Conservation (phyloP, 257 asterid genomes). For the Solanum clarkiae region DNA sequence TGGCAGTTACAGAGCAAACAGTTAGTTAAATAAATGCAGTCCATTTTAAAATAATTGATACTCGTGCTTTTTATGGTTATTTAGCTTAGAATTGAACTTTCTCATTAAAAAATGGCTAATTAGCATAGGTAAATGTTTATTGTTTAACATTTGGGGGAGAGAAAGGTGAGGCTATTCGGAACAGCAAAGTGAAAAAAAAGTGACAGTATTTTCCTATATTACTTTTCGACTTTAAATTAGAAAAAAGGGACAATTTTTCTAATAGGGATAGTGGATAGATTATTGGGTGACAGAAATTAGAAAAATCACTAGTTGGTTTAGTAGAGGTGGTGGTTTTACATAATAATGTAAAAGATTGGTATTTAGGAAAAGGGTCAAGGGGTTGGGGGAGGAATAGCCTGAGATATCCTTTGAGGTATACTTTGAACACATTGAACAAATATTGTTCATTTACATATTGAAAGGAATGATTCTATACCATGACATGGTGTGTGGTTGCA, state of each 20-base stretch:
- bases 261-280: not conserved
- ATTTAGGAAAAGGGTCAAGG: not conserved
- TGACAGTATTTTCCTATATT: not conserved
- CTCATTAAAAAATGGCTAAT: not conserved
- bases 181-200: not conserved
- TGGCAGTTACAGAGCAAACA: too few relatives aligned
- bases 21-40: not conserved
- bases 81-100: not conserved
- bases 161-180: not conserved
- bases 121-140: not conserved
- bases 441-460: not conserved
- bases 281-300: not conserved
- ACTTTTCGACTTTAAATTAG: not conserved
- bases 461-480: not conserved
- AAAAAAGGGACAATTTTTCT: not conserved
- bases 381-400: not conserved
- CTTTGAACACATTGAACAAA: not conserved
- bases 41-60: not conserved
- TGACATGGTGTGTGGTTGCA: not conserved
- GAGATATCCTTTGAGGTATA: not conserved
- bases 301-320: not conserved
- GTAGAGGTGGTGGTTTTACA: not conserved
- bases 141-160: not conserved
- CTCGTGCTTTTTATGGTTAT: not conserved
- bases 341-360: not conserved